A percentile compares a stretch with the other conserved stretches of the same genome.
phyloP scores from a whole-genome alignment of 176 grass and related monocot species.

The Chrysopogon serrulatus region DNA sequence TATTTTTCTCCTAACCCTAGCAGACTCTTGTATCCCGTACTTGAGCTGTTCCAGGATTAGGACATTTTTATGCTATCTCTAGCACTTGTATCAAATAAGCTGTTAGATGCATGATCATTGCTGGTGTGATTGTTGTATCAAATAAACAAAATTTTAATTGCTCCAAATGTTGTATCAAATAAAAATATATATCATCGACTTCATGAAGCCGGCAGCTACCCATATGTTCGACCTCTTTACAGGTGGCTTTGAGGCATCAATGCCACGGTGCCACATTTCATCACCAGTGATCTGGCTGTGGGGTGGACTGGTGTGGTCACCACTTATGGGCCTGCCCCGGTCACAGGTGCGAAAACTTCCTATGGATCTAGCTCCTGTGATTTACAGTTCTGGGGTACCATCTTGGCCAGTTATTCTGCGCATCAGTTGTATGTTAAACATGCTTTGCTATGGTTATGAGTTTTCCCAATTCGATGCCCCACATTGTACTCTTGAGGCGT shows the following conservation, averaged over 20 bases:
- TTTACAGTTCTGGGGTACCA: not conserved
- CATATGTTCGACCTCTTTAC: too few relatives aligned
- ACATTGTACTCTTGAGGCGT: slow-evolving; percentile 36
- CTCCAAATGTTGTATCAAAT: not conserved
- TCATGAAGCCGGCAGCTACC: not conserved
- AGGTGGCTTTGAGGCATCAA: too few relatives aligned
- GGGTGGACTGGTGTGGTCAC: not conserved
- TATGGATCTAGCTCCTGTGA: not conserved
- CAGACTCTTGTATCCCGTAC: not conserved
- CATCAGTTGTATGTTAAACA: not conserved
- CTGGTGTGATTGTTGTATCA: slow-evolving; percentile 19
- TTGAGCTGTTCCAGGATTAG: not conserved
- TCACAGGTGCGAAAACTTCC: too few relatives aligned
- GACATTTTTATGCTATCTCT: not conserved
- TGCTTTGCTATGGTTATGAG: not conserved
- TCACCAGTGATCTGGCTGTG: not conserved
- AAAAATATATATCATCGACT: not conserved
- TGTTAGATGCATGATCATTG: not conserved
- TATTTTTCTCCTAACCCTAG: not conserved
- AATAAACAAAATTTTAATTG: not conserved
- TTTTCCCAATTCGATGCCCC: not conserved
- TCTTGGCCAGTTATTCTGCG: not conserved
- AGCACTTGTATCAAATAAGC: slow-evolving; percentile 2
- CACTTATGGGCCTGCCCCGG: not conserved
- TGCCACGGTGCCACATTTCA: not conserved